Evolutionary conservation across 1,284 basidiomycete species (phyloP).

Genomic region (Fomitopsis palustris): DNA sequence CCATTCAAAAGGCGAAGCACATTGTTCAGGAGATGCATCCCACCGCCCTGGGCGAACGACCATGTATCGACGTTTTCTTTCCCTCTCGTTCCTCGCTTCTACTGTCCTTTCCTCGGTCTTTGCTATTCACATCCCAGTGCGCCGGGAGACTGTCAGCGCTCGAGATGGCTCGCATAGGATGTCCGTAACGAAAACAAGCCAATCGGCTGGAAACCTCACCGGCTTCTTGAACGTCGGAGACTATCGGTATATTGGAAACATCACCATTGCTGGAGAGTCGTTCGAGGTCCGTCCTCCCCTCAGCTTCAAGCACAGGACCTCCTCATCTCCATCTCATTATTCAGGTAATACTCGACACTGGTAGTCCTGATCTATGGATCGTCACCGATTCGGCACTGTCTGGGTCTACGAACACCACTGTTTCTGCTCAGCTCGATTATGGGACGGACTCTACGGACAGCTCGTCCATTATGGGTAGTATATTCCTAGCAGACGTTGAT

Average conservation of each 20-base stretch:
- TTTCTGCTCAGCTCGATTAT: slow-evolving; percentile 1
- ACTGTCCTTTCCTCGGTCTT: background rate
- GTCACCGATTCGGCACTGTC: background rate
- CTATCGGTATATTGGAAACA: slow-evolving; percentile 4
- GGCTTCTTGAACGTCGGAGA: slow-evolving; percentile 2
- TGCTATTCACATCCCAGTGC: background rate
- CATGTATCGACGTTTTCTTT: background rate
- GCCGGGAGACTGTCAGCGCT: background rate
- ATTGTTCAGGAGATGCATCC: background rate
- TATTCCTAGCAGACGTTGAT: background rate
- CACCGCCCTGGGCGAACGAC: slow-evolving; percentile 1
- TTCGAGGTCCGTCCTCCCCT: background rate
- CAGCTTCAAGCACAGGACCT: background rate
- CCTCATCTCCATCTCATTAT: background rate
- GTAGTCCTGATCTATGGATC: slow-evolving; percentile 8
- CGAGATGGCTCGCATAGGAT: background rate
- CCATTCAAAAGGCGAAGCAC: background rate
- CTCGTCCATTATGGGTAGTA: slow-evolving; percentile 1
- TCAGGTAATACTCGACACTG: slow-evolving; percentile 10
- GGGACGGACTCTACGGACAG: background rate
- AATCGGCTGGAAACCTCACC: background rate
- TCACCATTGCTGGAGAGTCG: background rate
- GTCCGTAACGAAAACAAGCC: background rate
- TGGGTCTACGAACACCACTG: slow-evolving; percentile 2
- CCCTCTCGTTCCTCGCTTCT: background rate